Conservation (phyloP, 306 rosid species). For the Castanea crenata region DNA sequence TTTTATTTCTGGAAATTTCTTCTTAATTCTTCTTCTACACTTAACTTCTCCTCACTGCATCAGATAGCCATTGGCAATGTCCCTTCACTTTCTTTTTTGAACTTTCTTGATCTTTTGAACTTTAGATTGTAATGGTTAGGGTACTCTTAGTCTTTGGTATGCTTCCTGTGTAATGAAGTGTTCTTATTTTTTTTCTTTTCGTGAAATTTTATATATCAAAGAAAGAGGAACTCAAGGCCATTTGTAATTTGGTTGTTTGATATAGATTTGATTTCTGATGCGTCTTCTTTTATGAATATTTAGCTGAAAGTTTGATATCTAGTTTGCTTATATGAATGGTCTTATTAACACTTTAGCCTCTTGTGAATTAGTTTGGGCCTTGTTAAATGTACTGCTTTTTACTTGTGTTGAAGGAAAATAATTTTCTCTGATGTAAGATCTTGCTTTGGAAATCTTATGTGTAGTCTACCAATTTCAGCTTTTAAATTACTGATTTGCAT, state of each 20-base stretch:
- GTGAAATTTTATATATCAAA: too few relatives aligned
- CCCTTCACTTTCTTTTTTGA: background rate
- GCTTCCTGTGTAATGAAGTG: background rate
- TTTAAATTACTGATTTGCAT: background rate
- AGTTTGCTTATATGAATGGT: background rate
- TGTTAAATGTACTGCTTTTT: background rate
- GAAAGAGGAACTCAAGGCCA: too few relatives aligned
- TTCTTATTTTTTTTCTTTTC: too few relatives aligned
- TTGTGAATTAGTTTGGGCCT: background rate
- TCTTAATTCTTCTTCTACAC: too few relatives aligned
- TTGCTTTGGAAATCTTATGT: slow-evolving; percentile 4
- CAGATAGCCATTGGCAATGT: background rate
- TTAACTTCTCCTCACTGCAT: too few relatives aligned
- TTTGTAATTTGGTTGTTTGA: background rate
- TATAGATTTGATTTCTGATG: background rate
- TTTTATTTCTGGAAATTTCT: too few relatives aligned
- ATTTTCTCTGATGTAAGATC: slow-evolving; percentile 7
- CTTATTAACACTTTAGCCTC: background rate
- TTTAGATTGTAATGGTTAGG: background rate
- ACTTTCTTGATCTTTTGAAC: background rate
- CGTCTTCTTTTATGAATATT: background rate
- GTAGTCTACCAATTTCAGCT: background rate
- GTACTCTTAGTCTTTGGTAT: background rate
- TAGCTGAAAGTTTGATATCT: slow-evolving; percentile 3
- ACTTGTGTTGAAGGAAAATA: slow-evolving; percentile 9